Evolutionary conservation across 2,329 filamentous ascomycete species (phyloP), one percentile per base, ranked within the genome.

Genomic region (Huntiella bhutanensis): DNA sequence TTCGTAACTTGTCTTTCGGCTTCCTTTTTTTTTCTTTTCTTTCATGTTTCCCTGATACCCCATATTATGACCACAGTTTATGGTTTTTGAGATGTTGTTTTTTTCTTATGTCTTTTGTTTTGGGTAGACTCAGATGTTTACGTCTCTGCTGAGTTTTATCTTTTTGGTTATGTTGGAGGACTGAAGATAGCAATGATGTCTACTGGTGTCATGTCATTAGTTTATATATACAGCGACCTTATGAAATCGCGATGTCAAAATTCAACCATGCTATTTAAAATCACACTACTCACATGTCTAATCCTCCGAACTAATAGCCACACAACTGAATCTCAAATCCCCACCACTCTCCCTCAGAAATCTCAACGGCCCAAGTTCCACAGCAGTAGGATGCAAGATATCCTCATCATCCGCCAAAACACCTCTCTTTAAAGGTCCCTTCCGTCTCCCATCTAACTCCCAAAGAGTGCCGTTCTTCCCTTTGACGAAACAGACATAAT

Each of bases 401-500:
- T 88, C 81, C 59, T 86, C 81, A 34, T 68, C 67, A 1, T 62
- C 61, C 0, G 55, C 65, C 45, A 87, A 59, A 38, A 62, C 56
- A 0, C 79, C 80, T 17, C 71, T 59, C 36, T 63, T 58, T 28
- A 77, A 62, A 5, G 73, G 73, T 0, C 73, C 73, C 59, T 73
- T 75, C 47, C 69, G 57, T 43, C 72, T 62, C 3, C 73, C 73
- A 54, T 77, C 73, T 8, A 77, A 65, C 64, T 77, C 73, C 70
- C 71, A 76, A 34, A 76, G 55, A 10, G 59, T 71, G 47, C 79
- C 79, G 59, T 82, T 76, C 44, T 63, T 63, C 32, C 68, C 68
- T 66, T 87, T 91, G 45, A 91, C 82, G 62, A 96, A 98, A 57
- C 84, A 91, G 41, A 96, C 88, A 59, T 93, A 96, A 65, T 98